These are phyloP conservation scores for Yarrowia porcina DNA, from an alignment of 805 yeast species.

Conservation along the genomic window DNA sequence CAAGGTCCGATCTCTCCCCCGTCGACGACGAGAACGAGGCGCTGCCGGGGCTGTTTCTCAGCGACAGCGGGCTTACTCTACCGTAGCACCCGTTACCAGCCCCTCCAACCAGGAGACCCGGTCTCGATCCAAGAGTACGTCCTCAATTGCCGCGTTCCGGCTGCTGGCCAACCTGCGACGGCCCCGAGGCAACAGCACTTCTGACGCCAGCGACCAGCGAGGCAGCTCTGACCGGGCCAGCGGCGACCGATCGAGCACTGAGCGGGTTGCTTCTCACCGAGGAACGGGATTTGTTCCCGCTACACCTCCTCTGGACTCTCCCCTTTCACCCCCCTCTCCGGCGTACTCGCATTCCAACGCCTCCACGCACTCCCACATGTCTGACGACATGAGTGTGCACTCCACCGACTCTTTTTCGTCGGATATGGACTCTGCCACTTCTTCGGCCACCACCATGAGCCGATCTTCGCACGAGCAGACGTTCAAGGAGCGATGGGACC, in stretches of 20 bases:
- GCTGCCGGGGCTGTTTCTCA: not conserved
- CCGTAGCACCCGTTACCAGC: not conserved
- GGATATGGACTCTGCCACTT: conserved; percentile 21
- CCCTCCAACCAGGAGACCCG: conserved; percentile 15
- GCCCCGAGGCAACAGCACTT: not conserved
- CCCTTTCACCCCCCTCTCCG: not conserved
- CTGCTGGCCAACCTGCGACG: conserved; percentile 12
- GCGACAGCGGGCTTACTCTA: conserved; percentile 18
- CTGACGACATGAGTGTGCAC: conserved; percentile 3
- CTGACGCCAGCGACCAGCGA: not conserved
- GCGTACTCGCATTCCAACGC: conserved; percentile 14
- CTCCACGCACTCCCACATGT: not conserved
- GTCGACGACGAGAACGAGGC: conserved; percentile 42
- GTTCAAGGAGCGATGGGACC: conserved; percentile 23
- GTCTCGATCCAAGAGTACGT: conserved; percentile 11
- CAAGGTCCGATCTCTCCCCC: conserved; percentile 73
- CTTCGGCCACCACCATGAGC: conserved; percentile 9
- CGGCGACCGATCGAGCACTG: not conserved
- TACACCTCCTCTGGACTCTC: not conserved
- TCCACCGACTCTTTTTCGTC: conserved; percentile 12
- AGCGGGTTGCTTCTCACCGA: not conserved
- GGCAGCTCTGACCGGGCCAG: not conserved
- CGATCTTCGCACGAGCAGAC: conserved; percentile 11
- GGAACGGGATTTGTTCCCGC: not conserved
- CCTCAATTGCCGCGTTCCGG: not conserved